Conservation (phyloP, 768 basidiomycete genomes). For the Mycena belliarum region DNA sequence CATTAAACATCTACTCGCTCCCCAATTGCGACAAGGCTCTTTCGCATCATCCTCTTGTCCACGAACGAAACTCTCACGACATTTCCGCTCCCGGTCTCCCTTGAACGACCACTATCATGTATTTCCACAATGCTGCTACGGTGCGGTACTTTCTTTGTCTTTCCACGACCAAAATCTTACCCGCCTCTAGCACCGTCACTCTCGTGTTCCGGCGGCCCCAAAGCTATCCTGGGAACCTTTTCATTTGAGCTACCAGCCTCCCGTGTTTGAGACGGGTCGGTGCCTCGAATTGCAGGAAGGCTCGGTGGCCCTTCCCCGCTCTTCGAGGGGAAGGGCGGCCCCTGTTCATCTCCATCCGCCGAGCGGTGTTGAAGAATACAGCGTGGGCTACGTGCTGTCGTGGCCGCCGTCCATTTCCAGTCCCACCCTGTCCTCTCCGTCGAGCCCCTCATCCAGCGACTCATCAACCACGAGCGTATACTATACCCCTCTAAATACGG, state of each 20-base stretch:
- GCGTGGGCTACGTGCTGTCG: constrained; percentile 4
- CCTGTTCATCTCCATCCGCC: neutral
- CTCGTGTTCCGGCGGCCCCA: neutral
- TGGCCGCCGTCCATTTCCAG: constrained; percentile 12
- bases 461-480: constrained; percentile 1
- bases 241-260: neutral
- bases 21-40: neutral
- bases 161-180: neutral
- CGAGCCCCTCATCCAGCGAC: neutral
- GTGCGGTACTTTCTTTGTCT: neutral
- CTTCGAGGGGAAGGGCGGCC: neutral
- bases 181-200: neutral
- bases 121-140: constrained; percentile 15
- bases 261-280: neutral
- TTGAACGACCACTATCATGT: neutral
- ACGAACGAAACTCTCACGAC: neutral
- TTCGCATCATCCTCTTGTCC: neutral
- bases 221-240: neutral
- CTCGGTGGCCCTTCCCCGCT: constrained; percentile 8
- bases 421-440: neutral
- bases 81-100: neutral
- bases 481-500: constrained; percentile 7
- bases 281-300: neutral
- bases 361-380: neutral
- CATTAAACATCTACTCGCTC: neutral